Percentiles rank a stretch among this genome's conserved stretches.
Conservation (phyloP, 495 filamentous ascomycete genomes). For the Letharia columbiana region DNA sequence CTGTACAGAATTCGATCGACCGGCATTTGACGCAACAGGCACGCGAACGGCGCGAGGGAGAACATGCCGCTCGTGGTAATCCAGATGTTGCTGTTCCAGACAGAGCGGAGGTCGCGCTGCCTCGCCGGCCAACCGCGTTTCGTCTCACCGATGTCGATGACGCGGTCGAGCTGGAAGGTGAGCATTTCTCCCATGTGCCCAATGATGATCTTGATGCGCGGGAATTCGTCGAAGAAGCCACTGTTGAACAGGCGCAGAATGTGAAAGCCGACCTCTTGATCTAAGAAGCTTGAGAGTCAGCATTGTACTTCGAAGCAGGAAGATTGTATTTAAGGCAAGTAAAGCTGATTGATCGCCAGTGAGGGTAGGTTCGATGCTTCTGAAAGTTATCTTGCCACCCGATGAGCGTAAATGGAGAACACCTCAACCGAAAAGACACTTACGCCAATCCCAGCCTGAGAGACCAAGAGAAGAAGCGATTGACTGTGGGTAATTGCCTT, state of each 20-base stretch:
- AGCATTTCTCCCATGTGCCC: neutral
- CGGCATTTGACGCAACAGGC: neutral
- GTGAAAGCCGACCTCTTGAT: neutral
- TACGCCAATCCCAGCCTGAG: neutral
- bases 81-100: neutral
- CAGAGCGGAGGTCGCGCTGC: neutral
- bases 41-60: neutral
- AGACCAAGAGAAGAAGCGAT: neutral
- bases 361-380: neutral
- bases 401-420: neutral
- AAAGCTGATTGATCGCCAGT: neutral
- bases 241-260: neutral
- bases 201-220: neutral
- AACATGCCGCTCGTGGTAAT: neutral
- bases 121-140: too few relatives aligned
- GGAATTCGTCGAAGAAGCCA: neutral
- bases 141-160: neutral
- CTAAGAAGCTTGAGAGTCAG: neutral
- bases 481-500: neutral
- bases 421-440: neutral
- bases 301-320: neutral
- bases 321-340: neutral
- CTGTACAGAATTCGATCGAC: neutral
- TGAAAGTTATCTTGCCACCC: neutral
- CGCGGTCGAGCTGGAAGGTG: neutral